Conservation (phyloP, 139 green algal species). For the Asterochloris erici region DNA sequence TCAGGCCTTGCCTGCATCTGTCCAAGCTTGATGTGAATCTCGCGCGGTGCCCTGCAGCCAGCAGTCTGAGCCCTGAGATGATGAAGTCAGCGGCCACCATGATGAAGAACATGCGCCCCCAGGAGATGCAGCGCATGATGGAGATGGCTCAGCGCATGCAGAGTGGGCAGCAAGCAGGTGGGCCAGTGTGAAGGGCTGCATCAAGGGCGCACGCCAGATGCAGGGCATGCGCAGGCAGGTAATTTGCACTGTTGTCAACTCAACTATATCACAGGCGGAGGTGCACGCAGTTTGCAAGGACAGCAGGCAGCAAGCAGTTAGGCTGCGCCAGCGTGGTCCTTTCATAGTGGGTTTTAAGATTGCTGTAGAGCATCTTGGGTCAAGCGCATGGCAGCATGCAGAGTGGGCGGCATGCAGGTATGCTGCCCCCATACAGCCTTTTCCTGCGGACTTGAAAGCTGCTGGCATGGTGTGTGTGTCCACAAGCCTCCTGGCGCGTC, state of each 20-base stretch:
- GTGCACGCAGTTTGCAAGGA: neutral
- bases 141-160: neutral
- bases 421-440: no score
- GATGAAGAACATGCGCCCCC: conserved; percentile 7
- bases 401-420: no score
- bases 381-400: no score
- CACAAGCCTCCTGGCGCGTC: no score
- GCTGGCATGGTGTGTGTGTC: no score
- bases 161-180: neutral
- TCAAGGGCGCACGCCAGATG: neutral
- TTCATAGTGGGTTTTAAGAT: no score
- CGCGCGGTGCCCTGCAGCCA: neutral
- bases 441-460: no score
- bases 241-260: neutral
- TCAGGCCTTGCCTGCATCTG: neutral
- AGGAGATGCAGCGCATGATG: conserved; percentile 19
- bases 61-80: neutral
- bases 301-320: neutral
- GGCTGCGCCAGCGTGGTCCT: no score
- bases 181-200: neutral
- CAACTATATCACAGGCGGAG: no score
- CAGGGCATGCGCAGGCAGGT: neutral
- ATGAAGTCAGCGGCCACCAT: conserved; percentile 1
- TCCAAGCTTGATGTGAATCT: neutral
- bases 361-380: no score